Conservation (phyloP, 768 basidiomycete species). For the Suillus decipiens region DNA sequence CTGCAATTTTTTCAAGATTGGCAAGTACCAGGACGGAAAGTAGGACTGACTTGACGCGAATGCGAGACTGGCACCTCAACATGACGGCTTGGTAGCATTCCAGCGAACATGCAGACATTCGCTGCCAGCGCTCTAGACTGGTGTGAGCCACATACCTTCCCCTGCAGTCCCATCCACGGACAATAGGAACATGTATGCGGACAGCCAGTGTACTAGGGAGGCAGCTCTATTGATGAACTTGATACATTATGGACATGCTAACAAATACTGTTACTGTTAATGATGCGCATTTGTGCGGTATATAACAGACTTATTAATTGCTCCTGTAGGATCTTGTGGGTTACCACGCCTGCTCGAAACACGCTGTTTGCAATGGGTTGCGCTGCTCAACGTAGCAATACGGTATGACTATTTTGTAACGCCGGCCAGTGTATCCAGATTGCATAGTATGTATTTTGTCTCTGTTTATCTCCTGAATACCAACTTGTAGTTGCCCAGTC, state of each 20-base stretch:
- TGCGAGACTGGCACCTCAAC: not conserved
- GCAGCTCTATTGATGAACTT: not conserved
- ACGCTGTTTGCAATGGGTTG: not conserved
- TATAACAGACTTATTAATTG: not conserved
- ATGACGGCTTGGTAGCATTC: slow-evolving; percentile 22
- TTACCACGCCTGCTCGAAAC: not conserved
- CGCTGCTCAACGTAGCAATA: not conserved
- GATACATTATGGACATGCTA: not conserved
- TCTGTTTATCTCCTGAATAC: not conserved
- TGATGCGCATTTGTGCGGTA: not conserved
- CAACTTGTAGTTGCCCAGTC: not conserved
- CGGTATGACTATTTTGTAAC: too few species aligned
- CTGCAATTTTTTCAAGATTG: slow-evolving; percentile 19
- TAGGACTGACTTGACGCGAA: not conserved
- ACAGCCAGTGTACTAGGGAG: not conserved
- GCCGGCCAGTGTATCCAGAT: not conserved
- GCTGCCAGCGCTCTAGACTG: not conserved
- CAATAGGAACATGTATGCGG: not conserved
- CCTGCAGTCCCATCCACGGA: not conserved
- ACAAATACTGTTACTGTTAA: not conserved
- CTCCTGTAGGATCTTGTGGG: not conserved
- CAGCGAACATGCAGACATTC: slow-evolving; percentile 15
- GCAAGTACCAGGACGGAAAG: slow-evolving; percentile 15
- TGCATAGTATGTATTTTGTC: not conserved
- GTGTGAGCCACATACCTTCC: not conserved